phyloP scores from a whole-genome alignment of 2,329 filamentous ascomycete genomes.

The Ceratocystis cubensis region DNA sequence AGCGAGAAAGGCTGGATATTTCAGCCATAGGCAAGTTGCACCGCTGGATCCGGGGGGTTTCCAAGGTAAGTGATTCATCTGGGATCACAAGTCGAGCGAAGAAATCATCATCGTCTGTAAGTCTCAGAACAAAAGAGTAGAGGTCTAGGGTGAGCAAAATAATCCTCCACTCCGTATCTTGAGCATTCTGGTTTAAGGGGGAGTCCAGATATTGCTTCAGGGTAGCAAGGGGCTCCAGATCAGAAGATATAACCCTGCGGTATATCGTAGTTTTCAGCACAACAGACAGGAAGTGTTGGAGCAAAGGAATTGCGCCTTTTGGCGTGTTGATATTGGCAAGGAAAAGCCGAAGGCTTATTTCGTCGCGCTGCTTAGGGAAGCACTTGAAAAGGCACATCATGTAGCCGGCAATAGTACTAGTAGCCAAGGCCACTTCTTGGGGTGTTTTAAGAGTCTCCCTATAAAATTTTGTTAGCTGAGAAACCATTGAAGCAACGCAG shows the following conservation, averaged over 20 bases:
- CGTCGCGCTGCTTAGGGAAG: conserved; percentile 69
- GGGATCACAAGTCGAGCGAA: conserved; percentile 44
- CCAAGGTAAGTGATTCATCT: conserved; percentile 25
- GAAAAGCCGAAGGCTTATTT: conserved; percentile 90
- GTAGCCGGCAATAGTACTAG: conserved; percentile 51
- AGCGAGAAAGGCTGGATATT: conserved; percentile 61
- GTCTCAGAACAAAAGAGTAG: conserved; percentile 80
- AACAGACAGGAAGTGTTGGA: conserved; percentile 74
- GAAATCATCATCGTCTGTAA: conserved; percentile 96
- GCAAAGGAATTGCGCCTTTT: conserved; percentile 44
- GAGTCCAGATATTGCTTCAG: conserved; percentile 9
- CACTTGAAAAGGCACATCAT: conserved; percentile 73
- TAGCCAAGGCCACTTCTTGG: conserved; percentile 45
- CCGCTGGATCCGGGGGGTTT: conserved; percentile 38
- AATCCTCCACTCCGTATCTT: conserved; percentile 65
- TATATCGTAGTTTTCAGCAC: conserved; percentile 33
- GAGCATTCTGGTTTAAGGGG: neutral
- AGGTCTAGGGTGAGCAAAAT: conserved; percentile 85
- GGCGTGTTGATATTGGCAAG: conserved; percentile 50
- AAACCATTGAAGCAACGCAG: too few species aligned
- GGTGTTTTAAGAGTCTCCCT: conserved; percentile 7
- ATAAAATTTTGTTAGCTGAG: neutral
- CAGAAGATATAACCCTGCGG: conserved; percentile 16
- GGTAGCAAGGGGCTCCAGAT: conserved; percentile 5
- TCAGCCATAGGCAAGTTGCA: conserved; percentile 61